Conservation (phyloP, 345 rosid species). For the Sonneratia caseolaris region DNA sequence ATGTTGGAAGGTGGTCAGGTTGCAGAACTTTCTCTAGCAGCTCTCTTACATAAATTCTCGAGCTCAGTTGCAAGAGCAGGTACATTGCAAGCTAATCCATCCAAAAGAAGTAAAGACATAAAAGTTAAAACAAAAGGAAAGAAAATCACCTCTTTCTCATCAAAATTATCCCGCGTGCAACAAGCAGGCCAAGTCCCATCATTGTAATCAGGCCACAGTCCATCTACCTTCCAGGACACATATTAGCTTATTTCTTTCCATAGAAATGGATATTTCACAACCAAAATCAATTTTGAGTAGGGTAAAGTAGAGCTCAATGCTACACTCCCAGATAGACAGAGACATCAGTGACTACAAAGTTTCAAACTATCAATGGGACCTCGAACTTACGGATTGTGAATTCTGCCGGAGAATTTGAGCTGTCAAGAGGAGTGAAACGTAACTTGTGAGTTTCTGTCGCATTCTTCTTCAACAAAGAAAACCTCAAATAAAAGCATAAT, state of each 20-base stretch:
- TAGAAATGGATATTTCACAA: neutral
- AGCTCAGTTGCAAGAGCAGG: neutral
- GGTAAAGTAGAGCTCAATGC: neutral
- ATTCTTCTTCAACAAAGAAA: neutral
- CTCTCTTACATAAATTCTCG: neutral
- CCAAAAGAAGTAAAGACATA: neutral
- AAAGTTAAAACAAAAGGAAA: neutral
- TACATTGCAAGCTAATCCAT: neutral
- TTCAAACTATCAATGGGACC: neutral
- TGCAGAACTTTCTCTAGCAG: neutral
- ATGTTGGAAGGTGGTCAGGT: neutral
- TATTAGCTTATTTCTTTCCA: neutral
- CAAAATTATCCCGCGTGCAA: constrained; percentile 42
- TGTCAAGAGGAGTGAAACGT: constrained; percentile 16
- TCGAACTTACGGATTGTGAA: constrained; percentile 87
- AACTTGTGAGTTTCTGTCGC: constrained; percentile 12
- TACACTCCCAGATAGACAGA: neutral
- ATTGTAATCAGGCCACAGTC: constrained; percentile 93
- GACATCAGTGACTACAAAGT: neutral
- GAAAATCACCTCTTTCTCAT: constrained; percentile 54
- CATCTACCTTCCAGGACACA: constrained; percentile 39
- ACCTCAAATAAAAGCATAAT: neutral
- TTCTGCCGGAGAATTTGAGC: constrained; percentile 55
- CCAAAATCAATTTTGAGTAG: neutral
- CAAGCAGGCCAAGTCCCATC: constrained; percentile 95